Evolutionary conservation across 2,329 filamentous ascomycete genomes (phyloP).

Genomic region (Lachnellula arida): DNA sequence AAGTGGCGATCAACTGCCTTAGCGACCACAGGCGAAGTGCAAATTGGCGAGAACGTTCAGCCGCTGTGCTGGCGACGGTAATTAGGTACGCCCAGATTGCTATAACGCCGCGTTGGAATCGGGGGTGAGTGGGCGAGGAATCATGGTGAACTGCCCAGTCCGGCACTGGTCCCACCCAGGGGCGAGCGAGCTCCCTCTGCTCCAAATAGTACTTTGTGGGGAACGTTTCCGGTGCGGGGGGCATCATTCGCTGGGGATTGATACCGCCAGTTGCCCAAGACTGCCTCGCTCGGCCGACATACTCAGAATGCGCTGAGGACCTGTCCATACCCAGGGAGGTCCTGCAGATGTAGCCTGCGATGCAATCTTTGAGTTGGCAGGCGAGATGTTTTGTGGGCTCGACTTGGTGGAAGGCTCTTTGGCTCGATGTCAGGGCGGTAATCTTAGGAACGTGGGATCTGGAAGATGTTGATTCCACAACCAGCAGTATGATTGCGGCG

Average conservation of each 20-base stretch:
- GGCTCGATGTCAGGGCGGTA: neutral
- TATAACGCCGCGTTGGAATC: neutral
- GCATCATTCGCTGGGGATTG: neutral
- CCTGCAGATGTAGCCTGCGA: neutral
- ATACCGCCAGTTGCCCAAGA: neutral
- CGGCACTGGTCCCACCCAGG: neutral
- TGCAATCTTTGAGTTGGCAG: neutral
- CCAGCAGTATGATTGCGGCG: neutral
- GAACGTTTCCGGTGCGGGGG: neutral
- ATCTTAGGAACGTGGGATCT: neutral
- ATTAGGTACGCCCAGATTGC: neutral
- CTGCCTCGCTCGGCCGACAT: neutral
- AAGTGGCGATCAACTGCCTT: neutral
- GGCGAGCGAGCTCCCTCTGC: neutral
- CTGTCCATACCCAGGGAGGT: neutral
- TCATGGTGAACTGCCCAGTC: neutral
- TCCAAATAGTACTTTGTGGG: neutral
- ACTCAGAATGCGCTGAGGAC: neutral
- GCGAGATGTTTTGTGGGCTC: neutral
- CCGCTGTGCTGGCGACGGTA: neutral
- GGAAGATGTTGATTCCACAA: neutral
- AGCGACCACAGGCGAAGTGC: neutral
- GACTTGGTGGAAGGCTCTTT: neutral
- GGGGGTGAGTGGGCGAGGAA: neutral
- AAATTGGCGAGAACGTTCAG: neutral